phyloP scores from a whole-genome alignment of 345 rosid genomes.

The Eucalyptus cloeziana region DNA sequence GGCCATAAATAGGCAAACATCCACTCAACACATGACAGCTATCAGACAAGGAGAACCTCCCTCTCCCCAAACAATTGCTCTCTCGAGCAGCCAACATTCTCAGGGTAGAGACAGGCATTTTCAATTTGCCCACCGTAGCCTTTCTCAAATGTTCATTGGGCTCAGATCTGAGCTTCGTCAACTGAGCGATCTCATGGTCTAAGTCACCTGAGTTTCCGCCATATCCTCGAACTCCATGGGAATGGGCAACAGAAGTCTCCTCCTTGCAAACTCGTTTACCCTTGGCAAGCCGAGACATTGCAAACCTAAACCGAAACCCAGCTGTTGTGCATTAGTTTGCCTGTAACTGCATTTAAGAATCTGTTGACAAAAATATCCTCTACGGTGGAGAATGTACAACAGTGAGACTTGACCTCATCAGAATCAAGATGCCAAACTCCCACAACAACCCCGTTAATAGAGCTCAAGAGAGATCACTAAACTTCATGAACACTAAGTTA shows the following conservation, averaged over 20 bases:
- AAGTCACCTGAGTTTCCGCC: slow-evolving; percentile 3
- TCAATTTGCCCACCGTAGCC: slow-evolving; percentile 2
- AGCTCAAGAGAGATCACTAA: neutral
- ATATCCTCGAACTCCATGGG: neutral
- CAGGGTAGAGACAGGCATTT: slow-evolving; percentile 33
- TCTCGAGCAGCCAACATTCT: slow-evolving; percentile 62
- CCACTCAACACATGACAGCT: slow-evolving; percentile 47
- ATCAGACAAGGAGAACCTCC: slow-evolving; percentile 50
- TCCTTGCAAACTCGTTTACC: neutral
- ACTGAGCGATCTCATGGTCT: slow-evolving; percentile 38
- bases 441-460: neutral
- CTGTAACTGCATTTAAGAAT: neutral
- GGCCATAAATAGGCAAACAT: slow-evolving; percentile 45
- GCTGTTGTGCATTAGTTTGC: neutral
- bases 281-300: neutral
- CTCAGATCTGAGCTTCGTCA: slow-evolving; percentile 33
- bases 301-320: neutral
- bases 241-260: neutral
- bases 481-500: neutral
- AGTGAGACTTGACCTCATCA: neutral
- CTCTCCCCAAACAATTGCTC: slow-evolving; percentile 39
- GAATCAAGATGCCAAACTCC: neutral
- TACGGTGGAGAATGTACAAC: neutral
- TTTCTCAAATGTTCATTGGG: slow-evolving; percentile 23
- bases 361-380: neutral